phyloP scores from a whole-genome alignment of 371 early-diverging fungal species.

The Blakeslea trispora region DNA sequence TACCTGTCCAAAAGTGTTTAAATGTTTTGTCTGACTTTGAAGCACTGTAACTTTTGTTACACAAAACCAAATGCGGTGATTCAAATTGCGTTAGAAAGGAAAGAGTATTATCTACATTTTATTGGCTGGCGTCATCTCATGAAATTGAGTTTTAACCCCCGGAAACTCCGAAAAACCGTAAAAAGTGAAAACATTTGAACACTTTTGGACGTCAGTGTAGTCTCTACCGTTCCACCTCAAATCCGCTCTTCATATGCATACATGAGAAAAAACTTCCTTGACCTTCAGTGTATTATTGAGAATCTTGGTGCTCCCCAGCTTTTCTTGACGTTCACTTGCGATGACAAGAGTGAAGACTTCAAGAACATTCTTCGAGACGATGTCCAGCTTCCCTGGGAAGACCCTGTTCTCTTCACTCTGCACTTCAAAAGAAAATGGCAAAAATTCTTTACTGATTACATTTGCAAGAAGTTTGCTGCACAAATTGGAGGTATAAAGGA shows the following conservation, averaged over 20 bases:
- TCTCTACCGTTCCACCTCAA: not conserved
- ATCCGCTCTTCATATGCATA: conserved; percentile 2
- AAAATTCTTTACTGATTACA: conserved; percentile 4
- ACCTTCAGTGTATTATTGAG: not conserved
- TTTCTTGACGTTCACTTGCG: not conserved
- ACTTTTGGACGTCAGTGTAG: too few relatives aligned
- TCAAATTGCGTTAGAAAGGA: too few relatives aligned
- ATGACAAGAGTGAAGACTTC: conserved; percentile 4
- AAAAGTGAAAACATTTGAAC: too few relatives aligned
- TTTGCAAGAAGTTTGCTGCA: conserved; percentile 1
- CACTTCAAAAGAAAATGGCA: conserved; percentile 9
- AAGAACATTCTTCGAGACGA: not conserved
- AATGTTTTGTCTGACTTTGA: too few relatives aligned
- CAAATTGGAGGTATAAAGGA: conserved; percentile 11
- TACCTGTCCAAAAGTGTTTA: too few relatives aligned
- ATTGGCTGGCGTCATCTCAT: too few relatives aligned
- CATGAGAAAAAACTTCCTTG: not conserved
- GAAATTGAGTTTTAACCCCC: too few relatives aligned
- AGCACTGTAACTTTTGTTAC: too few relatives aligned
- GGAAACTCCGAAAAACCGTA: too few relatives aligned
- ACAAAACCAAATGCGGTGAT: too few relatives aligned
- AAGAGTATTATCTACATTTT: too few relatives aligned
- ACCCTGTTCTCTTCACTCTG: conserved; percentile 2
- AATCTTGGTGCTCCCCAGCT: not conserved
- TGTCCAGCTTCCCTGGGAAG: not conserved